Conservation (phyloP, 768 basidiomycete genomes). For the Ephemerocybe angulata region DNA sequence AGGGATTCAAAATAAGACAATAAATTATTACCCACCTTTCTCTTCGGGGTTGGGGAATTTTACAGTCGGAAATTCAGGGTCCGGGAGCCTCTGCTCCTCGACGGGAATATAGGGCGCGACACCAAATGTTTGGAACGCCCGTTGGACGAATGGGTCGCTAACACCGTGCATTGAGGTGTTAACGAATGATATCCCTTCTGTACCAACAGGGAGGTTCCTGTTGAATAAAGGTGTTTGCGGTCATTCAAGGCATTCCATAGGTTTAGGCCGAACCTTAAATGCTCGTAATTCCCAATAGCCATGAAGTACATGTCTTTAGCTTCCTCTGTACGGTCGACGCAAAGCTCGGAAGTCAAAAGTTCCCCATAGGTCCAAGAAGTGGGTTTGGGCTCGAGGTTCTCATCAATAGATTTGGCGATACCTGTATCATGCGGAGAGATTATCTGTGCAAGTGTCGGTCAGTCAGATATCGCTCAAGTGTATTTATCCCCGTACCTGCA, state of each 20-base stretch:
- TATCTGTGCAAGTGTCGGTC: conserved; percentile 46
- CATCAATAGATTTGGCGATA: conserved; percentile 63
- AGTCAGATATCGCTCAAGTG: neutral
- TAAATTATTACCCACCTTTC: conserved; percentile 48
- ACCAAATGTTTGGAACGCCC: conserved; percentile 57
- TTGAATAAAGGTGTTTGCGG: neutral
- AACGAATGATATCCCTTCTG: conserved; percentile 53
- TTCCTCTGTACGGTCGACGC: conserved; percentile 53
- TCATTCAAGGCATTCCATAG: too few relatives aligned
- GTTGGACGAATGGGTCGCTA: conserved; percentile 57
- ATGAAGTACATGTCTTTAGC: conserved; percentile 59
- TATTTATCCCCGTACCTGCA: conserved; percentile 49
- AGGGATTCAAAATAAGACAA: neutral
- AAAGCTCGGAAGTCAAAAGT: conserved; percentile 40
- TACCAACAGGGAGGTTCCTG: conserved; percentile 35
- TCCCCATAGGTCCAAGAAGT: conserved; percentile 37
- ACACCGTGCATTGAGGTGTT: conserved; percentile 94
- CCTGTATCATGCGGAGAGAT: conserved; percentile 80
- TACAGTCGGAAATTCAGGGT: conserved; percentile 86
- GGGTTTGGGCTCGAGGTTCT: conserved; percentile 49
- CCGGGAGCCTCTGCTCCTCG: conserved; percentile 61
- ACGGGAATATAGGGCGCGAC: conserved; percentile 62
- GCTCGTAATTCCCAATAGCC: conserved; percentile 27
- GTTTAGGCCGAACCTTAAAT: conserved; percentile 7
- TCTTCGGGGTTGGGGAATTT: conserved; percentile 89